A percentile compares a stretch with the other conserved stretches of the same genome.
phyloP scores from a whole-genome alignment of 2,329 filamentous ascomycete species.

The Phoma sp. region DNA sequence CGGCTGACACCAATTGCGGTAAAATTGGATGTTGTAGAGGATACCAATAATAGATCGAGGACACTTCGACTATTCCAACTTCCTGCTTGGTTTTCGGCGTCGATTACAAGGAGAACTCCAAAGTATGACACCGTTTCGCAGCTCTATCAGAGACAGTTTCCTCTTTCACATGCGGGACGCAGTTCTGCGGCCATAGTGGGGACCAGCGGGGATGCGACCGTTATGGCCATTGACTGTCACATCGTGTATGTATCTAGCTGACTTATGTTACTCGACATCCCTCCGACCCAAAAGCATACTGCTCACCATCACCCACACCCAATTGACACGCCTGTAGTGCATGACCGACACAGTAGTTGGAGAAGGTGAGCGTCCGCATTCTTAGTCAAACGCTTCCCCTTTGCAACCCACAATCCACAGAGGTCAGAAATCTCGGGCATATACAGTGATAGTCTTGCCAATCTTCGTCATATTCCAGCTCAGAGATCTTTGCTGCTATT shows the following conservation, averaged over 20 bases:
- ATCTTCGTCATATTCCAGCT: slow-evolving; percentile 8
- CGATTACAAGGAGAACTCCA: not conserved
- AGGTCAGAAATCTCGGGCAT: not conserved
- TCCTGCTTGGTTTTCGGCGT: not conserved
- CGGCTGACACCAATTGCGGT: not conserved
- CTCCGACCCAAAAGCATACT: not conserved
- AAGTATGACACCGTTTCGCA: not conserved
- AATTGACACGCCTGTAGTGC: not conserved
- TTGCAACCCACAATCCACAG: not conserved
- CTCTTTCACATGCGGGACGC: not conserved
- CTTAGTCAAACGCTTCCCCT: not conserved
- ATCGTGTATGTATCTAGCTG: not conserved
- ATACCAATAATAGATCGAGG: not conserved
- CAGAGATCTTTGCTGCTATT: slow-evolving; percentile 14
- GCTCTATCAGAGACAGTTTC: not conserved
- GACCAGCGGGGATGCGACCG: not conserved
- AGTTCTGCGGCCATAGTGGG: not conserved
- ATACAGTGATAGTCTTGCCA: not conserved
- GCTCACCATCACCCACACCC: not conserved
- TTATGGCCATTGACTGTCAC: not conserved
- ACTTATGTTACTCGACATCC: not conserved
- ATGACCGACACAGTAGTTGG: not conserved
- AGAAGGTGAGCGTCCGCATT: not conserved
- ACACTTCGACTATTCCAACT: not conserved
- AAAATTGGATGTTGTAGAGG: not conserved